Base-by-base conservation (phyloP, 2,329 filamentous ascomycete genomes). In the Sclerotinia nivalis region DNA sequence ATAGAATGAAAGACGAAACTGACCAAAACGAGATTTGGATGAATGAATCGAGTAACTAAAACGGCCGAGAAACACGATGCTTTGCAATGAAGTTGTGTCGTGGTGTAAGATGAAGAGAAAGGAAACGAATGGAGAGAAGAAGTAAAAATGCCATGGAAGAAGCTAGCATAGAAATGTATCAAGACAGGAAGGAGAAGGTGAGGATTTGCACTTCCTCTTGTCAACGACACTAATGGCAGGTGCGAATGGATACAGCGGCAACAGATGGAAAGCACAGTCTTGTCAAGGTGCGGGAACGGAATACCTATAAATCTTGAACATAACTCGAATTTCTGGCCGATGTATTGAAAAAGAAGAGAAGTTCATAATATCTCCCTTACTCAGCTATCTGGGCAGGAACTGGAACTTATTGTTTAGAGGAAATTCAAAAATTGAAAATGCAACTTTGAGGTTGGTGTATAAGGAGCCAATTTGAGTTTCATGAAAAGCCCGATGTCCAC, bases 91-190 rank as follows among this genome's bases (percentile, higher is more conserved):
- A 22, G 5, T 58, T 64, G 34, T 64, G 22, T 64, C 28, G 31
- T 62, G 55, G 34, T 58, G 50, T 55, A 12, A 31, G 68, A 70
- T 65, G 56, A 10, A 50, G 64, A 45, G 55, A 49, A 43, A 67
- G 31, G 47, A 62, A 60, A 60, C 66, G 65, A 43, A 69, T 59
- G 66, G 47, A 28, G 67, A 61, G 45, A 61, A 37, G 58, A 25
- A 52, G 25, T 50, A 56, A 61, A 61, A n/a, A 70, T n/a, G 25
- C 12, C 31, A 15, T 25, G 28, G 9, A 25, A 28, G 9, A 50
- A 15, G 28, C n/a, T 64, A 52, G 47, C 15, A 15, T 37, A 13
- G 34, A 25, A 43, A 25, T 13, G 7, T 28, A 37, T 47, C n/a
- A 22, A 52, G 18, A 12, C 9, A 62, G 28, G 66, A 60, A 64